Evolutionary conservation across 73 alveolate genomes (phyloP).

Genomic region (Stentor coeruleus): DNA sequence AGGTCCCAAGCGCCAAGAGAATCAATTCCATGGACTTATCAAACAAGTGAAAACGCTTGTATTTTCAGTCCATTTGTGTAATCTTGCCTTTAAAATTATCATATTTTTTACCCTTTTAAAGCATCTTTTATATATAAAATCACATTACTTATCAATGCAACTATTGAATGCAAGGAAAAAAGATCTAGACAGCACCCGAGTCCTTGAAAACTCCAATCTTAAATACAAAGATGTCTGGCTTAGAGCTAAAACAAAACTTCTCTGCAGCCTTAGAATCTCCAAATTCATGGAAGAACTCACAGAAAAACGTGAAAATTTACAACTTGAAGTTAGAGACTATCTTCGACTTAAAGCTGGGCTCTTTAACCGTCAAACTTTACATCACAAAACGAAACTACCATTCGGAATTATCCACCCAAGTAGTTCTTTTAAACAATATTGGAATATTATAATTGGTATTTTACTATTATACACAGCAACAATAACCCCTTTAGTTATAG

Average conservation of each 20-base stretch:
- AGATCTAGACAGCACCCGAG: not conserved
- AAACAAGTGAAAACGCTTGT: too few relatives aligned
- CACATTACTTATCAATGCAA: too few relatives aligned
- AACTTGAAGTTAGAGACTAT: too few relatives aligned
- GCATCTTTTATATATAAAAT: too few relatives aligned
- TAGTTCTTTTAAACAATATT: not conserved
- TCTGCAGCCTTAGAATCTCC: conserved; percentile 14
- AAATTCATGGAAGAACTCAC: conserved; percentile 2
- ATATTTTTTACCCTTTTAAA: too few relatives aligned
- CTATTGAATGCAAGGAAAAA: too few relatives aligned
- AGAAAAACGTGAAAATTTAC: too few relatives aligned
- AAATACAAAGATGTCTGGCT: conserved; percentile 13
- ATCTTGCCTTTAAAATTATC: too few relatives aligned
- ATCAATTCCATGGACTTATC: not conserved
- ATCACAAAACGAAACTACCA: not conserved
- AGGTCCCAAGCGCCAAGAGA: not conserved
- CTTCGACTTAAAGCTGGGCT: not conserved
- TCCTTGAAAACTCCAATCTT: not conserved
- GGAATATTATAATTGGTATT: conserved; percentile 3
- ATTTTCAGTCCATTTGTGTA: too few relatives aligned
- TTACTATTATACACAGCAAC: conserved; percentile 3
- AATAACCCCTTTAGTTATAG: conserved; percentile 17
- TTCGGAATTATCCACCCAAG: not conserved
- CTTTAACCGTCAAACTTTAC: not conserved
- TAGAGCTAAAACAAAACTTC: not conserved